Evolutionary conservation across 2,329 filamentous ascomycete genomes (phyloP).

Genomic region (Cercospora sesami): DNA sequence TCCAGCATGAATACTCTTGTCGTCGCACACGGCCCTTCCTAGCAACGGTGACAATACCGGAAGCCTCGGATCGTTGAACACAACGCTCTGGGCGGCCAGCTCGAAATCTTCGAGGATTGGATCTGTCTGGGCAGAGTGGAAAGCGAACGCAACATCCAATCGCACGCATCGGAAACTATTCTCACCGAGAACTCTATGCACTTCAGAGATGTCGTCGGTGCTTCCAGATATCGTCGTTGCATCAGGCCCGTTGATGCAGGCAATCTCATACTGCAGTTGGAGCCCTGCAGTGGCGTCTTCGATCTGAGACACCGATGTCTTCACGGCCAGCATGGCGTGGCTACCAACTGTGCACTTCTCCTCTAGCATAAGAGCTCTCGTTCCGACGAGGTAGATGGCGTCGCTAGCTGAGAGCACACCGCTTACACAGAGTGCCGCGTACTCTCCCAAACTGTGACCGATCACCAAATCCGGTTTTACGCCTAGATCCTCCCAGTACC

Average conservation of each 20-base stretch:
- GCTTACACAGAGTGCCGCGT: constrained; percentile 42
- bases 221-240: constrained; percentile 33
- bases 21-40: neutral
- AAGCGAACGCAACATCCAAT: constrained; percentile 35
- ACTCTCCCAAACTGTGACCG: constrained; percentile 44
- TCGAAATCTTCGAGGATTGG: constrained; percentile 33
- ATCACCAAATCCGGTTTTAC: constrained; percentile 33
- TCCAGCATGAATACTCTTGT: neutral
- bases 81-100: constrained; percentile 21
- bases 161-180: constrained; percentile 16
- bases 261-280: constrained; percentile 22
- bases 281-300: neutral
- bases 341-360: constrained; percentile 30
- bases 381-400: constrained; percentile 41
- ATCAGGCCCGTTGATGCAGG: constrained; percentile 34
- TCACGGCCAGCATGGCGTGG: constrained; percentile 33
- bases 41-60: constrained; percentile 36
- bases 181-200: constrained; percentile 11
- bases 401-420: constrained; percentile 40
- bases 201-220: constrained; percentile 18
- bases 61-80: constrained; percentile 32
- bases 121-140: constrained; percentile 39
- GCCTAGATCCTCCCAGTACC: constrained; percentile 34
- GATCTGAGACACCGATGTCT: constrained; percentile 21
- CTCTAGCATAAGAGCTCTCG: constrained; percentile 38